Evolutionary conservation across 2,329 filamentous ascomycete species (phyloP).

Genomic region (Fusarium nanum): DNA sequence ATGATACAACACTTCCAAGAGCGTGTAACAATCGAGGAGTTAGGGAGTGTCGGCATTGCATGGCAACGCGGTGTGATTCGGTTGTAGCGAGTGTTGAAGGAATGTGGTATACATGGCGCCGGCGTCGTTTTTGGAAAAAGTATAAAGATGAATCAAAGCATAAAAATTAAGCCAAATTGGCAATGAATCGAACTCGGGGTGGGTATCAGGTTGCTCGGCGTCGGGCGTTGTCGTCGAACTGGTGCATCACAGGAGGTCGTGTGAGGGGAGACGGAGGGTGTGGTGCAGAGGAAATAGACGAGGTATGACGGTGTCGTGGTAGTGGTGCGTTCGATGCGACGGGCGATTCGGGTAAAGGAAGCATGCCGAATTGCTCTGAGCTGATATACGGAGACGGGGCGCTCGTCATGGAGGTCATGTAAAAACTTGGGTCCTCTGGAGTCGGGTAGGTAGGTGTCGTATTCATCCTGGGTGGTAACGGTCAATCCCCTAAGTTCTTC

Average conservation of each 20-base stretch:
- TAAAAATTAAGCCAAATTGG: conserved; percentile 33
- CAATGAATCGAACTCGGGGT: conserved; percentile 32
- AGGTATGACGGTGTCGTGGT: conserved; percentile 55
- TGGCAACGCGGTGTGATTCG: conserved; percentile 44
- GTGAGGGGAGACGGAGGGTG: conserved; percentile 53
- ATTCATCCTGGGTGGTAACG: conserved; percentile 63
- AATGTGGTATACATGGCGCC: conserved; percentile 54
- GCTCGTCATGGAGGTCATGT: conserved; percentile 52
- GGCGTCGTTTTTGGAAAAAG: conserved; percentile 48
- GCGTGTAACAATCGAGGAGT: conserved; percentile 23
- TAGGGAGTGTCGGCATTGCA: conserved; percentile 50
- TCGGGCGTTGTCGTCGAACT: conserved; percentile 52
- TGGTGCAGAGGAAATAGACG: conserved; percentile 51
- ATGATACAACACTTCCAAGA: conserved; percentile 49
- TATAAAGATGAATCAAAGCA: conserved; percentile 30
- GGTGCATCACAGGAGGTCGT: conserved; percentile 49
- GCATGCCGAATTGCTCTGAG: conserved; percentile 57
- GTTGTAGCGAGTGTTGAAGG: conserved; percentile 53
- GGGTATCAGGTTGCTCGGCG: conserved; percentile 47
- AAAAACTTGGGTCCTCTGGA: conserved; percentile 55
- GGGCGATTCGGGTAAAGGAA: conserved; percentile 60
- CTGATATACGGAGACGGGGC: conserved; percentile 60
- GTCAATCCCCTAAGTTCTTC: conserved; percentile 65
- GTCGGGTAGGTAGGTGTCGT: conserved; percentile 59
- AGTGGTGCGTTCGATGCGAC: conserved; percentile 51